Percentiles rank a stretch among this genome's conserved stretches.
Evolutionary conservation across 768 basidiomycete species (phyloP).

Genomic region (Russula virescens): DNA sequence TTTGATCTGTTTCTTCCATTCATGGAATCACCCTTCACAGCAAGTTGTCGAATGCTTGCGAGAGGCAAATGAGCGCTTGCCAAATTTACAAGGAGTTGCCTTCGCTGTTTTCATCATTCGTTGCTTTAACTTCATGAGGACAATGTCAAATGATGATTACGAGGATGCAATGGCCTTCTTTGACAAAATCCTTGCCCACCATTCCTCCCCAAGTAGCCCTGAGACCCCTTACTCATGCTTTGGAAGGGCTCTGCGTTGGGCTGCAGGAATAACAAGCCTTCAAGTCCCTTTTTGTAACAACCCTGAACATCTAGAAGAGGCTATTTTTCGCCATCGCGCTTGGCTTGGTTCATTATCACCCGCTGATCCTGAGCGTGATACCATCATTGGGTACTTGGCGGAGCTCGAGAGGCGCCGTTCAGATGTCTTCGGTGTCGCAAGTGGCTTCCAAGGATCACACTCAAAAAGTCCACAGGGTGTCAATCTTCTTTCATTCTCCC

Average conservation of each 20-base stretch:
- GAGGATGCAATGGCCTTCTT: neutral
- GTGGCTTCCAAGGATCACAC: neutral
- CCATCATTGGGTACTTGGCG: neutral
- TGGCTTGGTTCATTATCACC: neutral
- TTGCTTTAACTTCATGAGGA: neutral
- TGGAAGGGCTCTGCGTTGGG: neutral
- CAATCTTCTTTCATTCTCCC: neutral
- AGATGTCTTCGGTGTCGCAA: neutral
- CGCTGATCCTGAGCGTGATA: neutral
- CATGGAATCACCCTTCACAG: neutral
- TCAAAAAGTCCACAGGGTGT: neutral
- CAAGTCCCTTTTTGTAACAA: neutral
- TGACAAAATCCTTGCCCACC: neutral
- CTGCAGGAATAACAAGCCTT: neutral
- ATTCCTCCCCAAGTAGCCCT: neutral
- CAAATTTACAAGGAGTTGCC: neutral
- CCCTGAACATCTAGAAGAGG: neutral
- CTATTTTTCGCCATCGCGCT: neutral
- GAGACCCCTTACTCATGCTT: neutral
- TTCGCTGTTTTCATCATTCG: neutral
- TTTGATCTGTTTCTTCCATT: neutral
- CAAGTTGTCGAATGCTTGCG: neutral
- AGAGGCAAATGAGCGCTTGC: neutral
- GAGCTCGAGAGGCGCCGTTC: neutral
- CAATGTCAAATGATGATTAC: neutral